Percentiles rank a stretch among this genome's conserved stretches.
Conservation (phyloP, 176 grass and related monocot species). For the Eragrostis nindensis region DNA sequence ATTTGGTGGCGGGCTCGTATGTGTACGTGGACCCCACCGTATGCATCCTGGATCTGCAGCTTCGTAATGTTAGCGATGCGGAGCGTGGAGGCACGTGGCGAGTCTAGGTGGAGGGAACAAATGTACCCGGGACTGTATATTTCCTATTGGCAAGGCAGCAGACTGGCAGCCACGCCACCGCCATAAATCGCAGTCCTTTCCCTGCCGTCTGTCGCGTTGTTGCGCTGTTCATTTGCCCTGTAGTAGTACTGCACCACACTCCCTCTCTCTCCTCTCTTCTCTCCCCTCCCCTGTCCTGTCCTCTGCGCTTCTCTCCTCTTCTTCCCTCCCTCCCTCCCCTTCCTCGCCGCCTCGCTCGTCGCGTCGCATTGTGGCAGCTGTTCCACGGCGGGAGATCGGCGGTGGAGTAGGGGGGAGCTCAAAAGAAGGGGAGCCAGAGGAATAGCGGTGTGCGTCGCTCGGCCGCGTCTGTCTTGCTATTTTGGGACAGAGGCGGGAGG, state of each 20-base stretch:
- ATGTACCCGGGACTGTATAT: no score
- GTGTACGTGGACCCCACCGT: no score
- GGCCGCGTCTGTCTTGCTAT: conserved; percentile 22
- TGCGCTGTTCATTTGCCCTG: neutral
- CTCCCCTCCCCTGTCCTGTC: neutral
- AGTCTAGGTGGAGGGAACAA: no score
- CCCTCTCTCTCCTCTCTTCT: neutral
- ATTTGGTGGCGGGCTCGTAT: no score
- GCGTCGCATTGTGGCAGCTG: no score
- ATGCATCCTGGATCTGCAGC: no score
- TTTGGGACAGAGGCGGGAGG: conserved; percentile 19
- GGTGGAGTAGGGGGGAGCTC: conserved; percentile 20
- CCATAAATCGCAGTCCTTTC: neutral
- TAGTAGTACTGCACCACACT: no score
- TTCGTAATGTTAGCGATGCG: no score
- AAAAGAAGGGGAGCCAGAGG: conserved; percentile 42
- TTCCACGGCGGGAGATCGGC: conserved; percentile 5
- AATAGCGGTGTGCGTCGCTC: conserved; percentile 12
- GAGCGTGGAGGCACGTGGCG: no score
- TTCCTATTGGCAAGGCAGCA: no score
- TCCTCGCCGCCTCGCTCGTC: conserved; percentile 26
- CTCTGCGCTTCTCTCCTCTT: neutral
- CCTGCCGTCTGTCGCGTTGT: neutral
- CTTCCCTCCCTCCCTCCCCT: neutral
- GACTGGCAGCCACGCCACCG: neutral